Conservation (phyloP, 768 basidiomycete genomes). For the Kwoniella heveanensis region DNA sequence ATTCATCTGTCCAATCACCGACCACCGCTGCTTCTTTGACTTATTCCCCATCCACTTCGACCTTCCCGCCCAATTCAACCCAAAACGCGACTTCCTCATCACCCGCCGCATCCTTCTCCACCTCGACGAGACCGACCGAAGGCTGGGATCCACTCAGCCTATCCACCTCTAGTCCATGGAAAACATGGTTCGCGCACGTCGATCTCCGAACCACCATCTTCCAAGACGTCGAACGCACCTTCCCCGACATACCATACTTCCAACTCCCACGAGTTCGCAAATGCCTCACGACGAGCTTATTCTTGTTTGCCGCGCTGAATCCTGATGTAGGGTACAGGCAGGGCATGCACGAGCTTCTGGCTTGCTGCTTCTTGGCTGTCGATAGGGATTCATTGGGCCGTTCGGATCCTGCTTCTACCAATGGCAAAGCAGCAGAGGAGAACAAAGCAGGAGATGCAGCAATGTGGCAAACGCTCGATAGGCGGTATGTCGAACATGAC, state of each 20-base stretch:
- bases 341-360: slow-evolving; percentile 97
- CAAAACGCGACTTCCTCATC: background rate
- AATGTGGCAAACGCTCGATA: slow-evolving; percentile 45
- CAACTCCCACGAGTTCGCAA: slow-evolving; percentile 71
- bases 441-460: slow-evolving; percentile 22
- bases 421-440: background rate
- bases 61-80: background rate
- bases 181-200: slow-evolving; percentile 83
- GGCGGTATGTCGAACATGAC: slow-evolving; percentile 63
- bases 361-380: slow-evolving; percentile 77
- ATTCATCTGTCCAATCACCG: background rate
- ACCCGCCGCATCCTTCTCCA: background rate
- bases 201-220: slow-evolving; percentile 85
- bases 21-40: background rate
- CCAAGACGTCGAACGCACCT: slow-evolving; percentile 97
- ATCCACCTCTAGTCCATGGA: slow-evolving; percentile 82
- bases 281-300: slow-evolving; percentile 81
- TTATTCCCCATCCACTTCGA: slow-evolving; percentile 4
- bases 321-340: slow-evolving; percentile 89
- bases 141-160: slow-evolving; percentile 54
- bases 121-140: background rate
- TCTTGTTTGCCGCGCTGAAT: slow-evolving; percentile 76
- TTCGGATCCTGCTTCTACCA: too few species aligned
- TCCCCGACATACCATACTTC: slow-evolving; percentile 95
- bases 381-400: slow-evolving; percentile 73